Percentiles rank a stretch among this genome's conserved stretches.
Evolutionary conservation across 495 filamentous ascomycete genomes (phyloP).

Genomic region (Tuber brumale): DNA sequence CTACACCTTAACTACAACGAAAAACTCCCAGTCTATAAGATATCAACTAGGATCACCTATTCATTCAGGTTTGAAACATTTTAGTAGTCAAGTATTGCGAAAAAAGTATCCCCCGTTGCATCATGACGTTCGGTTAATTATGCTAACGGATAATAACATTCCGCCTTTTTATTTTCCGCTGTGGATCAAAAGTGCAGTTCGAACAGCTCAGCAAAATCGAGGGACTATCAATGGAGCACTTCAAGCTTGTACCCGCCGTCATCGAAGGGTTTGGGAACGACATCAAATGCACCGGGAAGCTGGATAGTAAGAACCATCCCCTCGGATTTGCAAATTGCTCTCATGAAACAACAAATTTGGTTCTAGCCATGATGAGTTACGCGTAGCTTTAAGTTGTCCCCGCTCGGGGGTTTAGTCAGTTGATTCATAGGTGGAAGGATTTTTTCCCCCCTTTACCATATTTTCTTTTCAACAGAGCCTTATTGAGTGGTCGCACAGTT

Average conservation of each 20-base stretch:
- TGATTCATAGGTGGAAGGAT: neutral
- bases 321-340: neutral
- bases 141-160: no score
- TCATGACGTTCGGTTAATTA: no score
- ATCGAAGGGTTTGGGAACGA: conserved; percentile 63
- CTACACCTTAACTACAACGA: no score
- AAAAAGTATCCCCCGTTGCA: no score
- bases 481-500: neutral
- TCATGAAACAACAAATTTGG: neutral
- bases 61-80: no score
- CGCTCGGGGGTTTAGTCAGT: neutral
- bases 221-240: conserved; percentile 58
- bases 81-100: no score
- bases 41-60: no score
- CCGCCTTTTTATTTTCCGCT: conserved; percentile 10
- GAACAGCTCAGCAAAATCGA: conserved; percentile 58
- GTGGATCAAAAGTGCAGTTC: conserved; percentile 68
- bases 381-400: conserved; percentile 2
- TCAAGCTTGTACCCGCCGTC: conserved; percentile 60
- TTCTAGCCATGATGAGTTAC: conserved; percentile 26
- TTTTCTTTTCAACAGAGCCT: neutral
- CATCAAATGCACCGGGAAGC: conserved; percentile 48
- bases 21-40: no score
- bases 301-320: conserved; percentile 40
- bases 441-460: neutral